These are phyloP conservation scores for Lojkania enalia DNA, from an alignment of 2,329 filamentous ascomycete genomes.

Conservation along the genomic window DNA sequence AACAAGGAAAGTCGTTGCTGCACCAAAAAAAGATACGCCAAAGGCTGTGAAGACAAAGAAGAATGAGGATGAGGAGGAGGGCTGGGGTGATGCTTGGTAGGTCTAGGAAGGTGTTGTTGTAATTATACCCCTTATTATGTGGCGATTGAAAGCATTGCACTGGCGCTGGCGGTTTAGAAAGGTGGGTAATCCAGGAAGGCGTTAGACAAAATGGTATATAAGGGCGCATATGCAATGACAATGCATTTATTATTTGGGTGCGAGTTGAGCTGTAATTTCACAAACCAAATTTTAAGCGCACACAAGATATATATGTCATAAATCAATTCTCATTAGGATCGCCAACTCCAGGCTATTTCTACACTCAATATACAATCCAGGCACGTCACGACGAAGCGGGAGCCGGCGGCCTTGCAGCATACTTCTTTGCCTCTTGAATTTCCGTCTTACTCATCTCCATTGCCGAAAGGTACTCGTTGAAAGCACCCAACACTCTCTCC, in stretches of 20 bases:
- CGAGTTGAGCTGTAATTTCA: too few species aligned
- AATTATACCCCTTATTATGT: constrained; percentile 1
- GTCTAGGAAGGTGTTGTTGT: not conserved
- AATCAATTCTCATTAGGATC: not conserved
- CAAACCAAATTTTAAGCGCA: too few species aligned
- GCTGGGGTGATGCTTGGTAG: constrained; percentile 47
- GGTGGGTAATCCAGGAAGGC: too few species aligned
- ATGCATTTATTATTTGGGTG: too few species aligned
- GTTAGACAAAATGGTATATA: too few species aligned
- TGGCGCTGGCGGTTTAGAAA: constrained; percentile 6
- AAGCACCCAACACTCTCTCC: constrained; percentile 66
- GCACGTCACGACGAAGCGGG: not conserved
- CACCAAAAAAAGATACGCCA: constrained; percentile 35
- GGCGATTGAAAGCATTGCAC: constrained; percentile 20
- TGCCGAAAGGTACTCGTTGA: constrained; percentile 73
- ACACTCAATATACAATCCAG: not conserved
- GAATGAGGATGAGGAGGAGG: constrained; percentile 47
- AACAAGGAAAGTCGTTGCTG: constrained; percentile 30
- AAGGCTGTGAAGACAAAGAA: constrained; percentile 42
- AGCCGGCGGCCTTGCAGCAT: constrained; percentile 16
- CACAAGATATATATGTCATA: too few species aligned
- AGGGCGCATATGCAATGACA: too few species aligned
- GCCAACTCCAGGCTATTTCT: not conserved
- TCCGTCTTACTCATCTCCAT: constrained; percentile 72
- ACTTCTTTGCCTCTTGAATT: constrained; percentile 61